These are phyloP conservation scores for Vitis cinerea DNA, from an alignment of 164 flowering plant genomes.

Conservation along the genomic window DNA sequence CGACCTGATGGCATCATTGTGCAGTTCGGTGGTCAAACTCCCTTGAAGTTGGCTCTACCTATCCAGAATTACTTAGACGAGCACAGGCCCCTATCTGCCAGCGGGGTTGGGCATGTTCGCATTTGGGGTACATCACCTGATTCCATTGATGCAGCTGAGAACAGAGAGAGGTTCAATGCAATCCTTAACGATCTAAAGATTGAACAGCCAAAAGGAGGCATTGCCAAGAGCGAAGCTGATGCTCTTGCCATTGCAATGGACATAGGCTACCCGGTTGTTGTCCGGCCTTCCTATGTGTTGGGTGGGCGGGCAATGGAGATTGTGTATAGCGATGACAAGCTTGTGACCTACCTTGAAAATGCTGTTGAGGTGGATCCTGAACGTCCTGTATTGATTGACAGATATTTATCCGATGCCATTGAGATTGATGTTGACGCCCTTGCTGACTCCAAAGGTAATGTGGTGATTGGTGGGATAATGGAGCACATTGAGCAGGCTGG, in stretches of 20 bases:
- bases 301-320: conserved; percentile 98
- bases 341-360: conserved; percentile 66
- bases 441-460: conserved; percentile 79
- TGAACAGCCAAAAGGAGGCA: conserved; percentile 86
- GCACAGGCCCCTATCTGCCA: conserved; percentile 46
- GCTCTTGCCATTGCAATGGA: conserved; percentile 74
- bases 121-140: conserved; percentile 95
- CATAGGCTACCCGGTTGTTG: conserved; percentile 86
- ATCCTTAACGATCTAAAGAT: conserved; percentile 67
- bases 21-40: conserved; percentile 94
- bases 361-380: conserved; percentile 88
- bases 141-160: conserved; percentile 92
- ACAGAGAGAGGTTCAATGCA: conserved; percentile 80
- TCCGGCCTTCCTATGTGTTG: conserved; percentile 84
- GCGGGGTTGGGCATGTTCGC: conserved; percentile 63
- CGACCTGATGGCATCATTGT: conserved; percentile 92
- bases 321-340: conserved; percentile 74
- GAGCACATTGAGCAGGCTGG: conserved; percentile 99
- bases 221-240: conserved; percentile 77
- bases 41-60: conserved; percentile 77
- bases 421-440: conserved; percentile 93
- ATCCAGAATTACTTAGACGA: conserved; percentile 73
- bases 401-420: conserved; percentile 79
- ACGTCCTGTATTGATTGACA: conserved; percentile 77
- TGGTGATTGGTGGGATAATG: conserved; percentile 97